Evolutionary conservation across 2,329 filamentous ascomycete species (phyloP), one percentile per base, ranked within the genome.

Genomic region (Colletotrichum brevisporum): DNA sequence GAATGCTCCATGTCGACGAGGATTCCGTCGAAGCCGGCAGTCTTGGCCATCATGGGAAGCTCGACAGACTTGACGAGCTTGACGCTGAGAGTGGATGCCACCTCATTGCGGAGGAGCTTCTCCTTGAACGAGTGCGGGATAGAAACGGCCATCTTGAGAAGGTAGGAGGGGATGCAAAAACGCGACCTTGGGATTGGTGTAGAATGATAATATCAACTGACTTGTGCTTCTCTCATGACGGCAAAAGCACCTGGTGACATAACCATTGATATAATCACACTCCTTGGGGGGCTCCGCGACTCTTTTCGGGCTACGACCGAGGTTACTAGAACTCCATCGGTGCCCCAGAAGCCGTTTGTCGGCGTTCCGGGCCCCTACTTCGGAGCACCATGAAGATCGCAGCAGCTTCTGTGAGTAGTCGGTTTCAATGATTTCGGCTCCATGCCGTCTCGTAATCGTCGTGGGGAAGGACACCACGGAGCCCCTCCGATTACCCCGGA

Each of bases 1-100:
- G 79, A 81, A 68, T 84, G 83, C 68, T 84, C 82, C 79, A 84
- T 81, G 61, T 84, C 82, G 64, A 84, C 79, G 64, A 84, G 77
- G 47, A 83, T 75, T 48, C 78, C 81, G 56, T 83, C 77, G 58
- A 82, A 78, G 8, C 81, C 81, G 12, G 82, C 80, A 59, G 77
- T 81, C 64, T 81, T 81, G 61, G 75, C 75, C 73, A 82, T 79
- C 74, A 79, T 79, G 16, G 77, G 76, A 18, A 80, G 74, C 60
- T 81, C 80, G 53, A 77, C 76, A 31, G 76, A 77, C 36, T 75
- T 74, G 21, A 79, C 74, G 58, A 80, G 75, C 60, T 81, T 81
- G 68, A 74, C 55, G 36, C 71, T 72, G 18, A 72, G 61, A 5
- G 74, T 76, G 59, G 74, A 76, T 2, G 74, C 75, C 0, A 77